Base-by-base conservation (phyloP, 805 yeast species). In the Barnettozyma sp. region DNA sequence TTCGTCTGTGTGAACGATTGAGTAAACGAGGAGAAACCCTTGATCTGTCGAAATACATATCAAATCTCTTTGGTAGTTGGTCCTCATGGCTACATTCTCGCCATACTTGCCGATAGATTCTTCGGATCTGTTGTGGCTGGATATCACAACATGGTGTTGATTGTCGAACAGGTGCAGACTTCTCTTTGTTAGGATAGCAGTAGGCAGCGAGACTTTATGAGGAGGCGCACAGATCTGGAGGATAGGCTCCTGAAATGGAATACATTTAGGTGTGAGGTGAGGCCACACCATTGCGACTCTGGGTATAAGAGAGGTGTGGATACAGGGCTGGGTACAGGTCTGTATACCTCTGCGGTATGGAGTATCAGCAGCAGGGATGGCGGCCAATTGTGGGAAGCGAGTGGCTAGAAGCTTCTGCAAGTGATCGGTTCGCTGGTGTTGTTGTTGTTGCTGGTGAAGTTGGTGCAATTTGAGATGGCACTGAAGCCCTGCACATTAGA, bases 51-150 rank as follows among this genome's bases (percentile, higher is more conserved):
- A 54, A 9, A 68, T 48, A 22, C 59, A 58, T 9, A 65, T 30
- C 4, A 45, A 15, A 4, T 39, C 40, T 22, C 45, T 43, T 34
- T 61, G 58, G 6, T 49, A 38, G 12, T 55, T 54, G 17, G 41
- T 41, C 36, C 57, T 58, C 1, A 59, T 40, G 2, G 43, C 34
- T 6, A 42, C 29, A 38, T 68, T 69, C 3, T 27, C 4, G 1
- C 75, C 75, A 45, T 66, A 63, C 26, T 54, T 55, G 18, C 55
- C 50, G 2, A 68, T 30, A 2, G 68, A 61, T 17, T 58, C 57
- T 5, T 22, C 27, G 1, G 59, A 44, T 41, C 74, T 45, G 9
- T 43, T 39, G 38, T 68, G 68, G 3, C 48, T 36, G 2, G 64
- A 50, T 8, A 66, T 34, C 2, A 62, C 59, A 7, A 63, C 41